Conservation (phyloP, 176 grass and related monocot species). For the Carex scoparia region DNA sequence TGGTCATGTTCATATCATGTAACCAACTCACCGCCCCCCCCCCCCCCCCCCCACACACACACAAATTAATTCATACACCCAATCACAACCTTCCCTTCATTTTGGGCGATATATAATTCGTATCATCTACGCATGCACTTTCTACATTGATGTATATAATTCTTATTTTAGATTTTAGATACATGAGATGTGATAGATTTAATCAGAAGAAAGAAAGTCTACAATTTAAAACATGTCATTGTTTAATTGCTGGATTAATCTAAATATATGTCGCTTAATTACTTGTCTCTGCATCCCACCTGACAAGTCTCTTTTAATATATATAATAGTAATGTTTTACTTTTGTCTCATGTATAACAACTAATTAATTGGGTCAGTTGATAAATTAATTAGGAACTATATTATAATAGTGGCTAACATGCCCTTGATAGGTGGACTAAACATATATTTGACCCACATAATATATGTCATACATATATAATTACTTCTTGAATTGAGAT, state of each 20-base stretch:
- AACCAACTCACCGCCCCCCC: too few relatives aligned
- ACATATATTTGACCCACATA: not conserved
- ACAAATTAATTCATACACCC: not conserved
- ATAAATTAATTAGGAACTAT: not conserved
- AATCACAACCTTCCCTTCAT: not conserved
- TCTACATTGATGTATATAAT: not conserved
- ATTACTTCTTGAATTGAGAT: not conserved
- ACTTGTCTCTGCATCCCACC: not conserved
- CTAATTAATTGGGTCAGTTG: not conserved
- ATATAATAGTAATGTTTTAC: not conserved
- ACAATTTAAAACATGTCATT: not conserved
- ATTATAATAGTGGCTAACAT: not conserved
- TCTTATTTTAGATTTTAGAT: too few relatives aligned
- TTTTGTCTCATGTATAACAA: not conserved
- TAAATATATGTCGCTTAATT: too few relatives aligned
- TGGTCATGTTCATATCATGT: conserved; percentile 6
- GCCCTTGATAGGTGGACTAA: conserved; percentile 1
- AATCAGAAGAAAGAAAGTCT: not conserved
- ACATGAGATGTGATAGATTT: too few relatives aligned
- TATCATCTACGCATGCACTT: not conserved
- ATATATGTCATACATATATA: not conserved
- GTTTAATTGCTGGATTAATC: not conserved
- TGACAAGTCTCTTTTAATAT: not conserved
- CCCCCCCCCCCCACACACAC: too few relatives aligned
- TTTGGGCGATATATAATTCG: not conserved